Evolutionary conservation across 257 asterid species (phyloP).

Genomic region (Petunia secreta): DNA sequence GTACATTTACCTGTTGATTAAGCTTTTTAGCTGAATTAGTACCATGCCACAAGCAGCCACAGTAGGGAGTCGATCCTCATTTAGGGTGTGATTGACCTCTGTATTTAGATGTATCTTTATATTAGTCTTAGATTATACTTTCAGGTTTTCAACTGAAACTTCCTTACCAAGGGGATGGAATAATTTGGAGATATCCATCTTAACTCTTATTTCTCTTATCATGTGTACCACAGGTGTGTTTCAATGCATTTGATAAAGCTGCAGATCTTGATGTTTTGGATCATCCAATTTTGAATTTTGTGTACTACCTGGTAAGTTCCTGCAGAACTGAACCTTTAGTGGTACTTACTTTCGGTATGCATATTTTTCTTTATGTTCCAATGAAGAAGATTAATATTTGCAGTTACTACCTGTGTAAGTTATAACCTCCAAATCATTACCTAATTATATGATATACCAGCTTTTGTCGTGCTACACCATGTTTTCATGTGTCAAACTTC

Average conservation of each 20-base stretch:
- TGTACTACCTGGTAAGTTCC: slow-evolving; percentile 76
- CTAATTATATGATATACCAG: slow-evolving; percentile 9
- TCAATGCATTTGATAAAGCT: slow-evolving; percentile 80
- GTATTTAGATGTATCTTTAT: background rate
- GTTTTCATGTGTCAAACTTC: background rate
- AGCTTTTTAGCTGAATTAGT: slow-evolving; percentile 18
- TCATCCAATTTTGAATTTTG: slow-evolving; percentile 77
- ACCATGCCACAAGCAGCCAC: background rate
- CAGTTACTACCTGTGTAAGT: background rate
- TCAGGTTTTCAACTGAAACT: background rate
- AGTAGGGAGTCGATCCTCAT: background rate
- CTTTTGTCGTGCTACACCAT: background rate
- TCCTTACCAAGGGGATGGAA: background rate
- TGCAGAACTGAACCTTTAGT: background rate
- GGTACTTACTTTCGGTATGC: background rate
- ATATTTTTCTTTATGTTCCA: background rate
- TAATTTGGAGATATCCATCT: background rate
- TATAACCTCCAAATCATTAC: background rate
- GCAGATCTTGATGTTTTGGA: slow-evolving; percentile 92
- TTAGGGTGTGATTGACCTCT: background rate
- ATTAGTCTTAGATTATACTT: slow-evolving; percentile 10
- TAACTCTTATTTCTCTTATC: slow-evolving; percentile 32
- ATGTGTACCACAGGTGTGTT: slow-evolving; percentile 62
- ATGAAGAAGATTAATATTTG: background rate
- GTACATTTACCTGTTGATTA: slow-evolving; percentile 30